Base-by-base conservation (phyloP, 495 filamentous ascomycete genomes). In the Hypoxylon fuscum region DNA sequence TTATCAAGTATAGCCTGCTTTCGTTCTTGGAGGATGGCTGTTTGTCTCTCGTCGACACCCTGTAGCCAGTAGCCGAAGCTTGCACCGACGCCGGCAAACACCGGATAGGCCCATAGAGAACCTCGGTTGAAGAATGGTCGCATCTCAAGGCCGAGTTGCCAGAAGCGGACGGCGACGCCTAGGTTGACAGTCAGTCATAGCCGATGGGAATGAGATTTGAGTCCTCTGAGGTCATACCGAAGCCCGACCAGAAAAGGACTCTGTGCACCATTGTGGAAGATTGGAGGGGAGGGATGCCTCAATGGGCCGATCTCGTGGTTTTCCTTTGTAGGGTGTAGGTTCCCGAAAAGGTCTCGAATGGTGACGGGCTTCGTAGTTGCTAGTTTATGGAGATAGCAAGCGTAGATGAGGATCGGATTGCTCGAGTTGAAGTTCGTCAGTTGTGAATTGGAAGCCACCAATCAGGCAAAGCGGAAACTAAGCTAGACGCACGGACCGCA, bases 71-170 rank as follows among this genome's bases (percentile, higher is more conserved):
- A 98, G 51, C 95, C 95, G 75, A 98, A 97, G 76, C 88, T 90
- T 45, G 87, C 94, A 62, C 93, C 93, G 51, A 90, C 83, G 57
- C 81, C 85, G 21, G 84, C 92, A 74, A 93, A 98, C 71, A 97
- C 74, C 46, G 96, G 93, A 78, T 96, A 98, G n/a, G 84, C 92
- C 89, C 88, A 94, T 59, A 95, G 82, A 35, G 88, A 86, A 71
- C 86, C 80, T 55, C 79, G 83, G 74, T 85, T 85, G 81, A 97
- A 89, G 74, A 96, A 86, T 15, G 95, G 95, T 54, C 95, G 93
- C 94, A 96, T 96, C 79, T 98, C 94, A 70, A 98, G 92, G 66
- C 93, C 96, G 74, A 98, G 88, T 78, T 97, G 94, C 92, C 91
- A 97, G 75, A 92, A 78, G 64, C 94, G 92, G 72, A 93, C 89